phyloP scores from a whole-genome alignment of 2,329 filamentous ascomycete genomes.

The Colletotrichum nymphaeae region DNA sequence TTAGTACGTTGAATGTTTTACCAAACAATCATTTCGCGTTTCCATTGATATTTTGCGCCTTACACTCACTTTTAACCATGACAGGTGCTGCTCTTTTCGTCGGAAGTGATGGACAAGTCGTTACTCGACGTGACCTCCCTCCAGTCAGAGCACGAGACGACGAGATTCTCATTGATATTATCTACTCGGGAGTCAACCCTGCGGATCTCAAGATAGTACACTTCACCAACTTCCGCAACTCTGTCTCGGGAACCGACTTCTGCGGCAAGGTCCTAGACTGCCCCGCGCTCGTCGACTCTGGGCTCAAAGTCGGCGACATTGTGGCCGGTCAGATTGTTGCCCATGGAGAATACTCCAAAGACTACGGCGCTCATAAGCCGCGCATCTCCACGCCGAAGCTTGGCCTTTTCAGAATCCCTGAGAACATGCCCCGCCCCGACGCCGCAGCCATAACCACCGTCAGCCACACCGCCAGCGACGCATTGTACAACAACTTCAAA shows the following conservation, averaged over 20 bases:
- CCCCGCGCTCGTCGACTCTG: neutral
- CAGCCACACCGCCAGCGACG: conserved; percentile 4
- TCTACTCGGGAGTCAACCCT: conserved; percentile 16
- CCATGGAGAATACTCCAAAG: neutral
- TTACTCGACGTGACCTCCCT: neutral
- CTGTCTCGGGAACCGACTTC: neutral
- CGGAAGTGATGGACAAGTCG: neutral
- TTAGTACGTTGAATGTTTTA: neutral
- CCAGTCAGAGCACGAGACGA: neutral
- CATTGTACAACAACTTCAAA: conserved; percentile 3
- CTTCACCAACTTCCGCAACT: neutral
- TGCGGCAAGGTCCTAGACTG: neutral
- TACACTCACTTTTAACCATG: neutral
- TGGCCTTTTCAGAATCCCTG: neutral
- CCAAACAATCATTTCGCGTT: accelerated
- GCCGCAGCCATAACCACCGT: conserved; percentile 1
- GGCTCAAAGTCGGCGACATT: neutral
- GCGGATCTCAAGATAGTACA: neutral
- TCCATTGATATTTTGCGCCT: neutral
- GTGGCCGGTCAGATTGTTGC: neutral
- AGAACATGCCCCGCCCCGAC: neutral
- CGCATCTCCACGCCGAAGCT: neutral
- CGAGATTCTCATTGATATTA: neutral
- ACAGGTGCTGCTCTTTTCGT: neutral
- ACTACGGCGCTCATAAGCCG: conserved; percentile 5